These are phyloP conservation scores for Metarhizium humberi DNA, from an alignment of 2,329 filamentous ascomycete genomes.

Conservation along the genomic window DNA sequence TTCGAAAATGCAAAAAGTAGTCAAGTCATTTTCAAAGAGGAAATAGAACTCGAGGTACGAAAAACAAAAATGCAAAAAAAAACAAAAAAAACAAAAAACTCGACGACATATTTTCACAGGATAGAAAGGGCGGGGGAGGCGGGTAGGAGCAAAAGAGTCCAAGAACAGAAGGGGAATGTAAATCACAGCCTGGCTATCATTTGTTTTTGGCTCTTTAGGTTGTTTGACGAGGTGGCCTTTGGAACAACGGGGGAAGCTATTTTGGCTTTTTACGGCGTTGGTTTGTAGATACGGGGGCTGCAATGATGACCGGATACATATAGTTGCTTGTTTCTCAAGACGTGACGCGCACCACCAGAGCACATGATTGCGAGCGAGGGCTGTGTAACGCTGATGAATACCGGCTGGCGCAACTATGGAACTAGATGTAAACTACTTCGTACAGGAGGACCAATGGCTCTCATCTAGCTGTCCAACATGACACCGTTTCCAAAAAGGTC, in stretches of 20 bases:
- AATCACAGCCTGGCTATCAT: background rate
- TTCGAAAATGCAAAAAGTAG: conserved; percentile 33
- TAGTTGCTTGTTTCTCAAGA: background rate
- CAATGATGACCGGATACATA: background rate
- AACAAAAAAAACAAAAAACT: background rate
- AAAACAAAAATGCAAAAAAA: background rate
- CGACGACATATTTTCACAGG: background rate
- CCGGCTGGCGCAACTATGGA: too few relatives aligned
- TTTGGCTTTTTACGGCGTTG: background rate
- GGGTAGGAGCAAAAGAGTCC: background rate
- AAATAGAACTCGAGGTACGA: conserved; percentile 14
- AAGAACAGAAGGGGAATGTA: background rate
- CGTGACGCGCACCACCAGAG: too few relatives aligned
- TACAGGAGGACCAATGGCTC: background rate
- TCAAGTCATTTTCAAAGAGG: conserved; percentile 25
- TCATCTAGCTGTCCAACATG: background rate
- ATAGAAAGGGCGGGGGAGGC: background rate
- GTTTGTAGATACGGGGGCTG: background rate
- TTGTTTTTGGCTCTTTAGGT: background rate
- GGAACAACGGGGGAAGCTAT: background rate
- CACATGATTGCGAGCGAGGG: too few relatives aligned
- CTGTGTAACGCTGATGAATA: too few relatives aligned
- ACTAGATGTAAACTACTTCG: too few relatives aligned
- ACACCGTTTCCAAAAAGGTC: background rate
- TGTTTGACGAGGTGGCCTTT: background rate